phyloP scores from a whole-genome alignment of 805 yeast genomes.

The Grigorovia humatica region DNA sequence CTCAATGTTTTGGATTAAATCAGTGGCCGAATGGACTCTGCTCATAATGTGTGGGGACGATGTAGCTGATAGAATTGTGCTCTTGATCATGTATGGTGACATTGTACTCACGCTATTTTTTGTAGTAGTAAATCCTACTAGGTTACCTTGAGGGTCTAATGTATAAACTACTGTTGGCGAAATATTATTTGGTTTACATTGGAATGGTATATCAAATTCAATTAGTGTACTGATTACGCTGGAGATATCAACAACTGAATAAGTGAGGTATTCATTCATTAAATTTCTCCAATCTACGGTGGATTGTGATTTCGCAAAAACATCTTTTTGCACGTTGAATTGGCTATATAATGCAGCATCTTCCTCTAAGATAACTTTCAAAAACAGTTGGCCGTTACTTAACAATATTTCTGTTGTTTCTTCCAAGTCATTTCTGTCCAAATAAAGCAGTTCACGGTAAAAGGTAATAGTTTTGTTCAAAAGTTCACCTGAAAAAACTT shows the following conservation, averaged over 20 bases:
- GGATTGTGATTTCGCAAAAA: background rate
- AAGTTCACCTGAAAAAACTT: conserved; percentile 40
- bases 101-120: conserved; percentile 44
- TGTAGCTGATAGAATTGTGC: conserved; percentile 4
- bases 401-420: background rate
- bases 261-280: conserved; percentile 30
- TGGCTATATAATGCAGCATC: conserved; percentile 7
- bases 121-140: conserved; percentile 66
- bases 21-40: conserved; percentile 12
- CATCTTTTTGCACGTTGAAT: conserved; percentile 15
- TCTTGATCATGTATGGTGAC: conserved; percentile 11
- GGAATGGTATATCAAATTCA: conserved; percentile 30
- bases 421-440: background rate
- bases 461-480: conserved; percentile 13
- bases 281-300: conserved; percentile 41
- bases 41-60: conserved; percentile 5
- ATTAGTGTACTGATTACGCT: conserved; percentile 16
- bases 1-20: conserved; percentile 6
- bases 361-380: conserved; percentile 1
- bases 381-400: conserved; percentile 1
- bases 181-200: conserved; percentile 58
- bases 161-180: conserved; percentile 67
- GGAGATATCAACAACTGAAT: conserved; percentile 22
- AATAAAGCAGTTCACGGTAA: background rate
- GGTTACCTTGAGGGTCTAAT: conserved; percentile 72